Evolutionary conservation across 2,329 filamentous ascomycete species (phyloP), one percentile per base, ranked within the genome.

Genomic region (Sporothrix curviconia): DNA sequence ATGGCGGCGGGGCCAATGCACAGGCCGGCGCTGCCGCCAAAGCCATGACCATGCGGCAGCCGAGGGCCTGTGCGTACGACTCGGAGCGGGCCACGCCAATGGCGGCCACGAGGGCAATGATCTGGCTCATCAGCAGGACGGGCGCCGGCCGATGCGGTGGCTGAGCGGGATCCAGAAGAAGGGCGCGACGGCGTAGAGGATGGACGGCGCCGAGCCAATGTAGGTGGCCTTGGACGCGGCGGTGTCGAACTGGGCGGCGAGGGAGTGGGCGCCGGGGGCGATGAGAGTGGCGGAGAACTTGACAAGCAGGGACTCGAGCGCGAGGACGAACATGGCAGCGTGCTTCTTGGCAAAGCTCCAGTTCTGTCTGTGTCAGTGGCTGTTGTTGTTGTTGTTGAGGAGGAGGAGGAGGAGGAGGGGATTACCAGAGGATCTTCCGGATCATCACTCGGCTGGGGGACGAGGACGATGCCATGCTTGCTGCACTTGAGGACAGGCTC

Each of bases 131-230:
- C n/a, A 63, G 56, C 19, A 63, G 58, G 12, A 63, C 58, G 14
- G 61, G n/a, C 61, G 60, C n/a, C 61, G 60, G 17, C 61, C 61
- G 15, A 63, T 34, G 17, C 58, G 58, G 30, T 53, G 61, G 56
- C 61, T 63, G n/a, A 63, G 22, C 14, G 61, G 61, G 28, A 61
- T 63, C 61, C 61, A 63, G 37, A 63, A 25, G 42, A 61, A 49
- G 11, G 61, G 61, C 3, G 58, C 61, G 4, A 63, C 17, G 8
- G 60, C 60, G 19, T 58, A 54, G 22, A 63, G 40, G 17, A 61
- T 55, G 17, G 60, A 58, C 1, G 60, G 57, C 3, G 61, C 58
- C 1, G 56, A 59, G 54, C 58, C 60, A n/a, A 63, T 61, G 51
- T 63, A 63, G 11, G 60, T 61, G 24, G 60, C 61, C 56, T 50